Evolutionary conservation across 305 asterid species (phyloP).

Genomic region (Plantago coronopus): DNA sequence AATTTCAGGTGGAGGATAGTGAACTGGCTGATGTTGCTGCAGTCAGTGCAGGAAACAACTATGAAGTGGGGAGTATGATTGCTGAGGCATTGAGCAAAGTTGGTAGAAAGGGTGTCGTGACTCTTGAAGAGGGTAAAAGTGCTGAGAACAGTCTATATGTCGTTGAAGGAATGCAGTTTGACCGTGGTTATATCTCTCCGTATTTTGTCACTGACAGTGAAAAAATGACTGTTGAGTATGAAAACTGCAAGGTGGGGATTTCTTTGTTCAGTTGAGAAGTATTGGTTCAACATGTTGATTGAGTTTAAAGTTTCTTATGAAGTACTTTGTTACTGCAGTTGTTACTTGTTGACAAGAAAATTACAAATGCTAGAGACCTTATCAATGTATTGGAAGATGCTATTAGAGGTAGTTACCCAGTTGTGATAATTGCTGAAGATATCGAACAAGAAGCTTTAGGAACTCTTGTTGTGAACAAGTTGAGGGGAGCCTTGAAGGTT

Average conservation of each 20-base stretch:
- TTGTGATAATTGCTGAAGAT: slow-evolving; percentile 79
- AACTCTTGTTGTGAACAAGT: slow-evolving; percentile 85
- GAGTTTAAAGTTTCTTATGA: not conserved
- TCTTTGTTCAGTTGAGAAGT: not conserved
- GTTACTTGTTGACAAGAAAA: slow-evolving; percentile 83
- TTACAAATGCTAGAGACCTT: slow-evolving; percentile 83
- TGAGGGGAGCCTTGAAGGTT: slow-evolving; percentile 81
- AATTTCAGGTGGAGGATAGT: slow-evolving; percentile 57
- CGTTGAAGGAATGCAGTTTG: slow-evolving; percentile 96
- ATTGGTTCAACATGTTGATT: not conserved
- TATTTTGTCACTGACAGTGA: slow-evolving; percentile 83
- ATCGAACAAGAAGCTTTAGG: slow-evolving; percentile 96
- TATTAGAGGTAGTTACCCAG: slow-evolving; percentile 69
- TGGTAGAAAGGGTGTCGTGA: slow-evolving; percentile 92
- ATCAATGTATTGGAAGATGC: slow-evolving; percentile 76
- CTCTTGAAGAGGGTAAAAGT: slow-evolving; percentile 90
- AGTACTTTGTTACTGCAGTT: slow-evolving; percentile 36
- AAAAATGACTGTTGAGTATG: slow-evolving; percentile 84
- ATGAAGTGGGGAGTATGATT: slow-evolving; percentile 70
- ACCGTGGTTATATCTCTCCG: slow-evolving; percentile 89
- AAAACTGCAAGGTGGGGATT: slow-evolving; percentile 73
- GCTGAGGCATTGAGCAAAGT: slow-evolving; percentile 92
- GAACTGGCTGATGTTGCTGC: slow-evolving; percentile 78
- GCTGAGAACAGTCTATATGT: slow-evolving; percentile 75
- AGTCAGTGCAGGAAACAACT: slow-evolving; percentile 85